Evolutionary conservation across 192 early-diverging fungal genomes (phyloP).

Genomic region (Chytriomyces sp.): DNA sequence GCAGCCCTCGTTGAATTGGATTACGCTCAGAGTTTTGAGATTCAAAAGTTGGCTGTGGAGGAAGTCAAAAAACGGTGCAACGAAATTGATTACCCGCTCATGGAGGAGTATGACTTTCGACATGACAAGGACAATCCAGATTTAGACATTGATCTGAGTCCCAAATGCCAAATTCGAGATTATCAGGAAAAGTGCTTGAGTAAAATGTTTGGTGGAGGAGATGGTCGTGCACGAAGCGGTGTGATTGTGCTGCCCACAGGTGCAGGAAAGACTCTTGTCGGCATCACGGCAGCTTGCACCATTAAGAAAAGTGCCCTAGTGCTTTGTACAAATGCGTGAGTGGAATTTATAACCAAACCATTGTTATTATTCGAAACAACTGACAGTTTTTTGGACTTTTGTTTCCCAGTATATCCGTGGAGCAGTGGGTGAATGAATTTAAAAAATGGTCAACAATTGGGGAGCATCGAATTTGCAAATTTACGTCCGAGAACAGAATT

Average conservation of each 20-base stretch:
- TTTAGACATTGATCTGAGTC: constrained; percentile 88
- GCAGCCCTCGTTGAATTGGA: constrained; percentile 49
- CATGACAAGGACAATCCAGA: constrained; percentile 77
- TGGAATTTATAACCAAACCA: neutral
- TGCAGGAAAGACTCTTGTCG: constrained; percentile 98
- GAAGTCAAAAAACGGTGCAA: constrained; percentile 91
- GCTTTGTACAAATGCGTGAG: constrained; percentile 79
- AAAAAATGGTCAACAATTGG: constrained; percentile 93
- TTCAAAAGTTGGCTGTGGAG: constrained; percentile 51
- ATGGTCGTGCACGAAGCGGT: constrained; percentile 81
- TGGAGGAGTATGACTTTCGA: constrained; percentile 98
- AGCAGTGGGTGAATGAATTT: constrained; percentile 99
- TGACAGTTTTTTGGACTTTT: neutral
- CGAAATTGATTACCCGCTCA: constrained; percentile 90
- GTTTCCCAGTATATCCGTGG: constrained; percentile 79
- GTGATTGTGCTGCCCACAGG: constrained; percentile 98
- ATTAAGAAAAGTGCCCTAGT: constrained; percentile 96
- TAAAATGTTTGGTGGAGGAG: constrained; percentile 99
- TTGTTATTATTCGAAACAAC: neutral
- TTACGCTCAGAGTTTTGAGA: constrained; percentile 60
- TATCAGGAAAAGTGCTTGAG: constrained; percentile 96
- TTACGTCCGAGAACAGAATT: constrained; percentile 83
- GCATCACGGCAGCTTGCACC: constrained; percentile 98
- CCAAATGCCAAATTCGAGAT: constrained; percentile 93
- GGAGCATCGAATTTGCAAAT: constrained; percentile 92